Base-by-base conservation (phyloP, 768 basidiomycete species). In the Mycena crocata region DNA sequence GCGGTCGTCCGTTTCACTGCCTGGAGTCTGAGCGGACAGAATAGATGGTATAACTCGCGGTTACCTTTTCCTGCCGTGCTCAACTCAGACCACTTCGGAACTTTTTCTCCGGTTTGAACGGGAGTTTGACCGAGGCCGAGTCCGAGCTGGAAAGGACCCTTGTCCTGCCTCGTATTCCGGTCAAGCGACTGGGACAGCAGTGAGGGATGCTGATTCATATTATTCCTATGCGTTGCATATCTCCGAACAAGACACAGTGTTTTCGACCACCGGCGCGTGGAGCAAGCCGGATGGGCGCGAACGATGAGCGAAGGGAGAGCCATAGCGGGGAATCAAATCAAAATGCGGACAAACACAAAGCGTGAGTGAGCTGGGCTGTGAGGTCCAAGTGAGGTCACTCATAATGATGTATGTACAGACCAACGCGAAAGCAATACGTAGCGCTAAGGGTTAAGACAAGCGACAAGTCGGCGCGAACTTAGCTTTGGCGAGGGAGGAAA, bases 61-160 rank as follows among this genome's bases (percentile, higher is more conserved):
- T 66, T 73, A 90, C 94, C 89, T 86, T 95, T 95, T 51, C 93
- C 94, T 50, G 88, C 81, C 10, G 88, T 83, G 73, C 85, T 91
- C 57, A 95, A 79, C 73, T 95, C 91, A 31, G 90, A 90, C 94
- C 94, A 95, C 74, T 89, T 91, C 75, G 89, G 89, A 15, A 84
- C 78, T 56, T 86, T 87, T 71, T 87, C 85, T 28, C 84, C 85
- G 52, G 81, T 85, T 52, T 80, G 83, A 39, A 86, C 74, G 4
- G 89, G 79, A 7, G 85, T 82, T 55, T 87, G 89, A 12, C 88
- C 84, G 57, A 93, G 80, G 2, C 93, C 92, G 1, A 93, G 79
- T 5, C 93, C 92, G 2, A 94, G 83, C 65, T 89, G 89, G 71
- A 95, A 95, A 26, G 94, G 93, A 3, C 94, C 94, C 91, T 64